Conservation (phyloP, 257 asterid genomes). For the Solanum stenotomum region DNA sequence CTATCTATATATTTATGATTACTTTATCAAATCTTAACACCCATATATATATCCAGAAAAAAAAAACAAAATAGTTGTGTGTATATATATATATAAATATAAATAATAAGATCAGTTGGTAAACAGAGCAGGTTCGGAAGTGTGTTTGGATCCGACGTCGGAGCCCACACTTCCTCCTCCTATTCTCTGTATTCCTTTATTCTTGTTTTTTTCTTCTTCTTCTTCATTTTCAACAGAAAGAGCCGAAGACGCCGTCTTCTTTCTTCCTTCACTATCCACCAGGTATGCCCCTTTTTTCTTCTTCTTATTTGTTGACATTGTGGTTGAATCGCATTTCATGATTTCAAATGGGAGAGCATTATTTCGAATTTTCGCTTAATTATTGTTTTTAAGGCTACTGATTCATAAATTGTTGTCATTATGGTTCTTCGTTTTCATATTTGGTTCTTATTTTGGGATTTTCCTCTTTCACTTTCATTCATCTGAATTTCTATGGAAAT, state of each 20-base stretch:
- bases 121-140: neutral
- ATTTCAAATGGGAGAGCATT: neutral
- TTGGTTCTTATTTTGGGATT: neutral
- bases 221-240: neutral
- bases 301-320: neutral
- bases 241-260: neutral
- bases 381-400: neutral
- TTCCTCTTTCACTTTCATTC: neutral
- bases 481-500: neutral
- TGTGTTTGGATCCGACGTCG: constrained; percentile 1
- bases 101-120: neutral
- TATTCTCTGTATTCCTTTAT: neutral
- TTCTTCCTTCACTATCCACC: neutral
- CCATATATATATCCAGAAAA: neutral
- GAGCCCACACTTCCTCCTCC: neutral
- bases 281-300: neutral
- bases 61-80: neutral
- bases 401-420: neutral
- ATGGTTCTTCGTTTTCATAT: neutral
- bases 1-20: neutral
- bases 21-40: neutral
- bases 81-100: neutral
- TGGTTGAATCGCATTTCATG: neutral
- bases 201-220: neutral
- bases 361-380: neutral